Evolutionary conservation across 805 yeast genomes (phyloP).

Genomic region (Ogataea corticis): DNA sequence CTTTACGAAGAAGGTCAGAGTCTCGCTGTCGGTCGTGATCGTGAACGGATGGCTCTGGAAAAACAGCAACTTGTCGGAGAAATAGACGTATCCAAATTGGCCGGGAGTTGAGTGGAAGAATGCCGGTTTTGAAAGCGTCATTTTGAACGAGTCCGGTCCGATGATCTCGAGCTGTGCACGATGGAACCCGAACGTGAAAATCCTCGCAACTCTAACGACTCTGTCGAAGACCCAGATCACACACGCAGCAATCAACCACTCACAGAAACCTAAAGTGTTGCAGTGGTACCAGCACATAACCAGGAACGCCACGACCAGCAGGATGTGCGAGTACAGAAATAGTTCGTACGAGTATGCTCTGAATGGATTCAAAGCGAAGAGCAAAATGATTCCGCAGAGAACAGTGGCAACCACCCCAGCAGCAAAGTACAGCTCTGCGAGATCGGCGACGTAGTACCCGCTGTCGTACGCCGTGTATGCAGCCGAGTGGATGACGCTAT

Average conservation of each 20-base stretch:
- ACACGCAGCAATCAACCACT: conserved; percentile 37
- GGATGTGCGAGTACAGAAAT: conserved; percentile 60
- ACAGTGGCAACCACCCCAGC: conserved; percentile 44
- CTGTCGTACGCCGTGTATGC: conserved; percentile 29
- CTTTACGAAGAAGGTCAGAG: conserved; percentile 43
- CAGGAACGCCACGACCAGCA: conserved; percentile 53
- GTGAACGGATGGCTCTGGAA: conserved; percentile 81
- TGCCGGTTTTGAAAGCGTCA: conserved; percentile 50
- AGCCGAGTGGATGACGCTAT: conserved; percentile 34
- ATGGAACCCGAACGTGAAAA: conserved; percentile 25
- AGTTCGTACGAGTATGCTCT: conserved; percentile 59
- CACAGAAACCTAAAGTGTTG: conserved; percentile 34
- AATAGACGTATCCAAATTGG: conserved; percentile 55
- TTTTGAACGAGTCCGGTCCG: conserved; percentile 39
- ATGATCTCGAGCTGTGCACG: conserved; percentile 23
- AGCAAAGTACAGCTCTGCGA: conserved; percentile 15
- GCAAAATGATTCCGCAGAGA: conserved; percentile 42
- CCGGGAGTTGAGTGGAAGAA: conserved; percentile 56
- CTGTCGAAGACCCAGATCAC: conserved; percentile 57
- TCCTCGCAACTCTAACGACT: conserved; percentile 40
- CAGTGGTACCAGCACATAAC: conserved; percentile 62
- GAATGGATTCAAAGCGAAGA: conserved; percentile 51
- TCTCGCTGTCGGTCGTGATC: conserved; percentile 40
- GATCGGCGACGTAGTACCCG: conserved; percentile 4
- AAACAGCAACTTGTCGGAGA: conserved; percentile 48